Evolutionary conservation across 2,329 filamentous ascomycete genomes (phyloP), one percentile per base, ranked within the genome.

Genomic region (Colletotrichum magnum): DNA sequence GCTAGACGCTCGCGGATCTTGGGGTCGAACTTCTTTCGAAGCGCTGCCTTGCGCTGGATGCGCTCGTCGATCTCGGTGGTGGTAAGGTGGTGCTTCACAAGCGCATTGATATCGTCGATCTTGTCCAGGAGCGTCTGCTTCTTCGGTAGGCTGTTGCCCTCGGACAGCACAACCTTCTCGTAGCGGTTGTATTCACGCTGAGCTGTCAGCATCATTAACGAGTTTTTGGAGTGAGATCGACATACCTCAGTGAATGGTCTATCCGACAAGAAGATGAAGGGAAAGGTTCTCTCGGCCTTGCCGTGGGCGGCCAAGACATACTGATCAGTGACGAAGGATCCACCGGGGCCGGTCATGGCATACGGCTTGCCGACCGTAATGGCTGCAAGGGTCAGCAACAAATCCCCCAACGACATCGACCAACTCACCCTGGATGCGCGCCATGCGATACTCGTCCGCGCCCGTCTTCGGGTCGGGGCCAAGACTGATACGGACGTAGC

Each of bases 241-340:
- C 86, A 72, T 83, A 94, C 92, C 80, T 96, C 94, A n/a, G 92
- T 93, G 76, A 98, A 93, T 50, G 87, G 85, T 58, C 91, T 90
- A 78, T 97, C 95, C 0, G 96, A 98, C 77, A 95, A 95, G 71
- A 92, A 92, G 71, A 96, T 92, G 79, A 98, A 98, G 5, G 95
- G 94, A 82, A 94, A 98, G 43, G 95, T 90, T 78, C 92, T 92
- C 76, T 94, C 88, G 0, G 93, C 87, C 75, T 95, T 94, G 53
- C 96, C 96, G 77, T 97, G 93, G 7, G 94, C 90, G 50, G 93
- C 90, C 62, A 91, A 84, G 39, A 93, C 89, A 77, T 98, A 98
- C 78, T 95, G 92, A 70, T 97, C 94, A 0, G 94, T 97, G 39
- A 93, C 89, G 75, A 97, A 93, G 4, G 86, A 86, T 71, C 94